Evolutionary conservation across 257 asterid species (phyloP), one percentile per base, ranked within the genome.

Genomic region (Nicotiana obtusifolia): DNA sequence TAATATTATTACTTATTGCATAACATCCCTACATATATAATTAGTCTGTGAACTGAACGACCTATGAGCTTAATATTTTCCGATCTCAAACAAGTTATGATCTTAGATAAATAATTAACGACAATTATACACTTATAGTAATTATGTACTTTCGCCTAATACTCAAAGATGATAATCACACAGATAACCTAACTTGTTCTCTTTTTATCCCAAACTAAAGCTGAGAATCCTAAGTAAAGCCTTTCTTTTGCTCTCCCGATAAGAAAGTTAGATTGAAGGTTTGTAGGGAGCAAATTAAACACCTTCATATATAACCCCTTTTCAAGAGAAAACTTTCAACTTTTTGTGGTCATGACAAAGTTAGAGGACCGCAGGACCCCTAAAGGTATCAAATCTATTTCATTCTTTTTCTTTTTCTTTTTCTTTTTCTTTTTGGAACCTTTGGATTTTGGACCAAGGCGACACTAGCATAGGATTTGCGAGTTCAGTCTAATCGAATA

Each of bases 211-310:
- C 68, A 30, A 31, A 30, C 65, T 24, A 84, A 83, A 86, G 85
- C 28, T 26, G 28, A 86, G 91, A 88, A 89, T 89, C 95, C 96
- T 80, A 91, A 88, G 91, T 85, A 66, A 20, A 81, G 86, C 84
- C 79, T 30, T 83, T 81, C 85, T 83, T 60, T 65, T 64, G 76
- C 64, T 80, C 88, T 79, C 35, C 77, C 64, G 67, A 64, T 83
- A 86, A 86, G 85, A 22, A 64, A 60, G 79, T 64, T 57, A 83
- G 71, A 35, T 83, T 84, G 85, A 82, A 80, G 89, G 81, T 88
- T 87, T 82, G 76, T 81, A 85, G 80, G 88, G 64, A 89, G 90
- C 94, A 80, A 31, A 71, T 81, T 57, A 66, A 83, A 71, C 81
- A 68, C 17, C 69, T 84, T 22, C 26, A 6, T 10, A 35, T 31